A percentile compares a stretch with the other conserved stretches of the same genome.
Evolutionary conservation across 2,329 filamentous ascomycete species (phyloP).

Genomic region (Fusarium stilboides): DNA sequence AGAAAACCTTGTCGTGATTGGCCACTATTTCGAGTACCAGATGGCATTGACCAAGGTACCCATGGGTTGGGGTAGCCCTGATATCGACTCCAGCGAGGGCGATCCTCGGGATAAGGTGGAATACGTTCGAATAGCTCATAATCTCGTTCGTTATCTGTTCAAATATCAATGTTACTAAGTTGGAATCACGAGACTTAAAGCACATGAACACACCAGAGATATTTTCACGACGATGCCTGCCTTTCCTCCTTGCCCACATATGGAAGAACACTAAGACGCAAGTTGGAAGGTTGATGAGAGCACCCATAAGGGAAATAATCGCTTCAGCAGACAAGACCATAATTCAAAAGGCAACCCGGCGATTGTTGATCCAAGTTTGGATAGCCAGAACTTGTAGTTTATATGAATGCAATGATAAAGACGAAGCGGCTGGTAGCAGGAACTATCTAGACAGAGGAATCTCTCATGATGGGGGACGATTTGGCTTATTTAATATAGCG

Average conservation of each 20-base stretch:
- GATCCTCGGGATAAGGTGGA: neutral
- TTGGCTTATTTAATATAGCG: too few species aligned
- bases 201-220: neutral
- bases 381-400: too few species aligned
- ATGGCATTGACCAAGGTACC: neutral
- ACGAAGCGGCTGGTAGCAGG: too few species aligned
- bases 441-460: too few species aligned
- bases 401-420: neutral
- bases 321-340: constrained; percentile 17
- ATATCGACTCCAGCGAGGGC: neutral
- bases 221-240: neutral
- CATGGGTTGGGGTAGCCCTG: neutral
- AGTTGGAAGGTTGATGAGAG: constrained; percentile 14
- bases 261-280: constrained; percentile 14
- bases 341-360: neutral
- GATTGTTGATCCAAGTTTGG: too few species aligned
- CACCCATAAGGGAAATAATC: constrained; percentile 9
- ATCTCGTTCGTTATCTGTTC: neutral
- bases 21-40: neutral
- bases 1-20: neutral
- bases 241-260: neutral
- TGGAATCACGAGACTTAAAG: neutral
- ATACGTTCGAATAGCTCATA: neutral
- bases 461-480: too few species aligned
- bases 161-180: neutral